Conservation (phyloP, 768 basidiomycete genomes). For the Pulveroboletus sp. region DNA sequence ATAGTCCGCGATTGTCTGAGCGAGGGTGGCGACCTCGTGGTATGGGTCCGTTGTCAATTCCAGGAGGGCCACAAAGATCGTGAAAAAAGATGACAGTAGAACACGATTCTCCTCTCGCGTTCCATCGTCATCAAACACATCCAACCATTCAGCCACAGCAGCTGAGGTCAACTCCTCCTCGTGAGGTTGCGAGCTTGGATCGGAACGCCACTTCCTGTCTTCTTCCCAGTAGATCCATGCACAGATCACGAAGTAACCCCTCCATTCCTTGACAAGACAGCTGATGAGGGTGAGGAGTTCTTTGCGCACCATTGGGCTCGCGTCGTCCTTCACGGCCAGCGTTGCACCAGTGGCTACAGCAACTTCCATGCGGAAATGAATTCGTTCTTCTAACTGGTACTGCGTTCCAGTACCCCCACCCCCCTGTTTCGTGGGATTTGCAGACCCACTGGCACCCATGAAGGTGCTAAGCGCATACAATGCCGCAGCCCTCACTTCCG, state of each 20-base stretch:
- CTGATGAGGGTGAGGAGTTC: slow-evolving; percentile 90
- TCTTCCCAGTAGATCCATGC: slow-evolving; percentile 98
- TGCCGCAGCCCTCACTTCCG: slow-evolving; percentile 90
- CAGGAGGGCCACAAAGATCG: slow-evolving; percentile 83
- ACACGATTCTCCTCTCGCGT: slow-evolving; percentile 77
- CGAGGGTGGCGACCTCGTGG: slow-evolving; percentile 87
- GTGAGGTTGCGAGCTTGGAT: slow-evolving; percentile 30
- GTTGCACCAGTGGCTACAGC: slow-evolving; percentile 88
- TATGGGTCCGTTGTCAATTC: slow-evolving; percentile 94
- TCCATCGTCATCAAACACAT: slow-evolving; percentile 63
- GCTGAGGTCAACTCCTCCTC: slow-evolving; percentile 74
- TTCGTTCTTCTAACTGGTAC: slow-evolving; percentile 70
- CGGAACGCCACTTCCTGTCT: slow-evolving; percentile 63
- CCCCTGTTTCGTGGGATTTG: slow-evolving; percentile 62
- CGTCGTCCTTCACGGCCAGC: slow-evolving; percentile 88
- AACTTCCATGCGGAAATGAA: slow-evolving; percentile 86
- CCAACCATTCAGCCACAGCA: slow-evolving; percentile 79
- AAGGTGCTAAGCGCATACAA: slow-evolving; percentile 92
- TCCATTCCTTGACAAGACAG: slow-evolving; percentile 93
- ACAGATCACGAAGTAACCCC: slow-evolving; percentile 93
- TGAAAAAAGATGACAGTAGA: slow-evolving; percentile 89
- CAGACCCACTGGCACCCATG: slow-evolving; percentile 83
- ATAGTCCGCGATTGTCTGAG: slow-evolving; percentile 90
- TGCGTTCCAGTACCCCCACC: slow-evolving; percentile 86
- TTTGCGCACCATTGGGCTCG: slow-evolving; percentile 94